A percentile compares a stretch with the other conserved stretches of the same genome.
These are phyloP conservation scores for Pythium oligandrum DNA, from an alignment of 352 stramenopile species.

Conservation along the genomic window DNA sequence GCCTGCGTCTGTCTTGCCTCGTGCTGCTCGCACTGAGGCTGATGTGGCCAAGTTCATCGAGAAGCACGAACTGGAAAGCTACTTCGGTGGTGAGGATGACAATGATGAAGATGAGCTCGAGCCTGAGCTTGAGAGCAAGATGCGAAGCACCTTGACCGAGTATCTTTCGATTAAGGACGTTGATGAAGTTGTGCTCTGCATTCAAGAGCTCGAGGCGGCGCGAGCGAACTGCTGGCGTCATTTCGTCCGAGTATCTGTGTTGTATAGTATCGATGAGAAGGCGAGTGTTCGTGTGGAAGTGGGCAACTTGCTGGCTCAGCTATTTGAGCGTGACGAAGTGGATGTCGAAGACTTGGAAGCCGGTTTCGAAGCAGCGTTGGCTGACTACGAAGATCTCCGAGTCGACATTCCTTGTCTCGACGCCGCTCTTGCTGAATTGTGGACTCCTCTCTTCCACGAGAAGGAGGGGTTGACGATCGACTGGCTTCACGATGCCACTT, in stretches of 20 bases:
- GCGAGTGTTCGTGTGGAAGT: slow-evolving; percentile 39
- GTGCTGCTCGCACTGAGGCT: slow-evolving; percentile 32
- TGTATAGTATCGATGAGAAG: slow-evolving; percentile 52
- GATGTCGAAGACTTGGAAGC: slow-evolving; percentile 42
- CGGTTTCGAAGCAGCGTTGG: slow-evolving; percentile 48
- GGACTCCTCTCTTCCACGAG: slow-evolving; percentile 53
- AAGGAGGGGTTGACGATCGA: slow-evolving; percentile 29
- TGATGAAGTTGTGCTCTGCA: slow-evolving; percentile 65
- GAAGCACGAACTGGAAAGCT: slow-evolving; percentile 57
- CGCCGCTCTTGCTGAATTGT: slow-evolving; percentile 54
- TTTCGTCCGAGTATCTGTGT: slow-evolving; percentile 52
- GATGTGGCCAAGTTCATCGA: slow-evolving; percentile 56
- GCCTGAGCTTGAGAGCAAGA: slow-evolving; percentile 51
- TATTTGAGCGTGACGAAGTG: slow-evolving; percentile 39
- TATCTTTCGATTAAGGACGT: slow-evolving; percentile 76
- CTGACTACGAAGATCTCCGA: slow-evolving; percentile 68
- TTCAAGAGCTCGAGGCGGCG: slow-evolving; percentile 49
- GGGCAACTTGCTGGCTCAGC: slow-evolving; percentile 31
- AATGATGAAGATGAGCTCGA: slow-evolving; percentile 53
- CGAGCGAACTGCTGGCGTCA: slow-evolving; percentile 44
- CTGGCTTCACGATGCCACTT: slow-evolving; percentile 45
- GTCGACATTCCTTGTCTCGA: slow-evolving; percentile 71
- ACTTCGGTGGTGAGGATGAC: slow-evolving; percentile 41
- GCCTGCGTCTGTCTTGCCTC: slow-evolving; percentile 42
- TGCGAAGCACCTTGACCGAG: slow-evolving; percentile 73